Percentiles rank a stretch among this genome's conserved stretches.
These are phyloP conservation scores for Barnettozyma californica DNA, from an alignment of 805 yeast species.

Conservation along the genomic window DNA sequence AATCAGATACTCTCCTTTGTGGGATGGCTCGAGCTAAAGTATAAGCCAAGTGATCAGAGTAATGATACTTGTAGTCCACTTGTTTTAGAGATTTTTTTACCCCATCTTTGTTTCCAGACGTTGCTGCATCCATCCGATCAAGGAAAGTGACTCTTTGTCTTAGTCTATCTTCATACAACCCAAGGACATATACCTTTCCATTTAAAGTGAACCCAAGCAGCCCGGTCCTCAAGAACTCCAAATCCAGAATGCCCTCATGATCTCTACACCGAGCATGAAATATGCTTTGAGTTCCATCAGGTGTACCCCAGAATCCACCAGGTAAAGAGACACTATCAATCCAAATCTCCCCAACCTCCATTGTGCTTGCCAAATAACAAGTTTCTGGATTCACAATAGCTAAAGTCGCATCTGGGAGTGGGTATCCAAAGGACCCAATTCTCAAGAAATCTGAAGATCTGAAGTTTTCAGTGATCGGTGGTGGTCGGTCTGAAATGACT, in stretches of 20 bases:
- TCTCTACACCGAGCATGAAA: conserved; percentile 81
- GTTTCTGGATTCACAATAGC: conserved; percentile 96
- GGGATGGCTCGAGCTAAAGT: conserved; percentile 73
- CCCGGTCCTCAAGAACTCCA: conserved; percentile 87
- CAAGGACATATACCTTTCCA: conserved; percentile 84
- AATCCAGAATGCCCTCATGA: conserved; percentile 60
- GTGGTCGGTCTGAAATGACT: conserved; percentile 55
- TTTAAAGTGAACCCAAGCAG: conserved; percentile 81
- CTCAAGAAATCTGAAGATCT: conserved; percentile 46
- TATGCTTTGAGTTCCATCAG: conserved; percentile 61
- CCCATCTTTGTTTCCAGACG: conserved; percentile 7
- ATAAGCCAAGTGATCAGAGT: conserved; percentile 80
- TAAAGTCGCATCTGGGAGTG: conserved; percentile 87
- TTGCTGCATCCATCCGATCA: conserved; percentile 32
- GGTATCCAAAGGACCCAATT: conserved; percentile 90
- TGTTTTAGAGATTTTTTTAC: neutral
- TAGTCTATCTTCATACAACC: conserved; percentile 87
- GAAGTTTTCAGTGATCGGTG: conserved; percentile 39
- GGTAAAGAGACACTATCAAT: conserved; percentile 89
- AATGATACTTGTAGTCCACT: conserved; percentile 55
- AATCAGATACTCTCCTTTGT: conserved; percentile 69
- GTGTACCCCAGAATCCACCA: conserved; percentile 81
- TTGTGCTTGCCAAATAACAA: conserved; percentile 59
- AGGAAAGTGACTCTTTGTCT: conserved; percentile 70
- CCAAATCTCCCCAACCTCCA: conserved; percentile 95